These are phyloP conservation scores for Hypoxylon fuscum DNA, from an alignment of 495 filamentous ascomycete species.

Conservation along the genomic window DNA sequence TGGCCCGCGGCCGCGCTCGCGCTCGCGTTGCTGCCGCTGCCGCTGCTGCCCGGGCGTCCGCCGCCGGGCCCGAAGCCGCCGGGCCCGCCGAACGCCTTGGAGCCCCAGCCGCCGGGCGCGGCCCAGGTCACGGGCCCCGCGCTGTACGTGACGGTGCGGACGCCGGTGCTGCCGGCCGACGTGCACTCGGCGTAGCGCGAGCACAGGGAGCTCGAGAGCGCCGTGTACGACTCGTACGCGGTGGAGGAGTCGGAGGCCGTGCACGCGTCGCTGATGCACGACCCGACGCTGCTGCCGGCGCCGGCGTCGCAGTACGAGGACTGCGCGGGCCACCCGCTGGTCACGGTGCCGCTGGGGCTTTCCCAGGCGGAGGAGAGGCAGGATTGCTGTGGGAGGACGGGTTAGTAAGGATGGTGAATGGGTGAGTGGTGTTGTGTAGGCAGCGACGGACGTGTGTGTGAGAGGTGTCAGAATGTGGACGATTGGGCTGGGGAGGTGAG, in stretches of 20 bases:
- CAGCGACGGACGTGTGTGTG: no score
- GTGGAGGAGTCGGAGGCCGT: slow-evolving; percentile 51
- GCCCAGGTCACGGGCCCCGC: slow-evolving; percentile 53
- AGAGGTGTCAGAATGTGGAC: no score
- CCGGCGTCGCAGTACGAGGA: slow-evolving; percentile 54
- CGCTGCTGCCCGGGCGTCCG: background rate
- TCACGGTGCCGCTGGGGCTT: slow-evolving; percentile 33
- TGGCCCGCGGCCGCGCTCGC: slow-evolving; percentile 16
- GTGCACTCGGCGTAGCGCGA: slow-evolving; percentile 49
- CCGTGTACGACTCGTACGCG: slow-evolving; percentile 49
- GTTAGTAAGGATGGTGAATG: background rate
- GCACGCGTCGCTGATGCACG: slow-evolving; percentile 52
- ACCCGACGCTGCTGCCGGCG: slow-evolving; percentile 45
- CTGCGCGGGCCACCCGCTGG: slow-evolving; percentile 52
- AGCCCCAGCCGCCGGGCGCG: slow-evolving; percentile 36
- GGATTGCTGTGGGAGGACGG: slow-evolving; percentile 53
- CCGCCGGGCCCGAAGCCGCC: slow-evolving; percentile 6
- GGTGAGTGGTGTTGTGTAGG: background rate
- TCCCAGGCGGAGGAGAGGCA: slow-evolving; percentile 55
- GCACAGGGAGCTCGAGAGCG: slow-evolving; percentile 54
- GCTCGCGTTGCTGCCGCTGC: slow-evolving; percentile 9
- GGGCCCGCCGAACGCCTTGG: no score
- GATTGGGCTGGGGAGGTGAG: no score
- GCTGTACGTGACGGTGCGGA: slow-evolving; percentile 51
- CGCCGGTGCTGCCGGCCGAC: slow-evolving; percentile 50